These are phyloP conservation scores for Coprinopsis strossmayeri DNA, from an alignment of 768 basidiomycete species.

Conservation along the genomic window DNA sequence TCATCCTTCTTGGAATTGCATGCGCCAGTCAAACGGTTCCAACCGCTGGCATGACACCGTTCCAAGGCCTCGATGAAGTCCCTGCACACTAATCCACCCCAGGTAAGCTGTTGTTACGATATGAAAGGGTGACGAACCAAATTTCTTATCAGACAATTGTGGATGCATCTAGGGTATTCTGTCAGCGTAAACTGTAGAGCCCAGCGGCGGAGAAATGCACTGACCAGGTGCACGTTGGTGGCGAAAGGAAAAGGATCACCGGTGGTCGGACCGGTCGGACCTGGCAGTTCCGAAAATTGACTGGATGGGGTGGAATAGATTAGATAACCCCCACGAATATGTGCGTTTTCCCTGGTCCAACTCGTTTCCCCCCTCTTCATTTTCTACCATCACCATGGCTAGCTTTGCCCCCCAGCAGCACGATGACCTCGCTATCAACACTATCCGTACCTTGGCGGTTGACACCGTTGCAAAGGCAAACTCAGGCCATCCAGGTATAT, in stretches of 20 bases:
- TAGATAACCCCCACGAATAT: neutral
- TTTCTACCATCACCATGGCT: slow-evolving; percentile 31
- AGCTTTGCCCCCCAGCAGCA: slow-evolving; percentile 30
- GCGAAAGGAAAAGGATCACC: too few relatives aligned
- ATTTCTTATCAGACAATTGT: slow-evolving; percentile 61
- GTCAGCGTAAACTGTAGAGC: slow-evolving; percentile 3
- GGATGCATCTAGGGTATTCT: slow-evolving; percentile 47
- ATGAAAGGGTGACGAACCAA: slow-evolving; percentile 30
- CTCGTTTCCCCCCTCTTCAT: slow-evolving; percentile 12
- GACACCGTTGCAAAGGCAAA: slow-evolving; percentile 83
- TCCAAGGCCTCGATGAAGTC: slow-evolving; percentile 77
- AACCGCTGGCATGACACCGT: slow-evolving; percentile 55
- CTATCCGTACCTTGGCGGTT: slow-evolving; percentile 71
- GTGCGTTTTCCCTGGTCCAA: slow-evolving; percentile 12
- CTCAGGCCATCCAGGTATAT: slow-evolving; percentile 85
- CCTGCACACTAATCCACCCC: slow-evolving; percentile 45
- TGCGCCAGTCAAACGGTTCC: slow-evolving; percentile 60
- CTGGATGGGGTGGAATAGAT: neutral
- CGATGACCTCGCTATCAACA: slow-evolving; percentile 59
- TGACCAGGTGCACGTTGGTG: too few relatives aligned
- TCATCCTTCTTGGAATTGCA: slow-evolving; percentile 66
- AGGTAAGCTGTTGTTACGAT: slow-evolving; percentile 7
- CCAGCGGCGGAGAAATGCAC: too few relatives aligned
- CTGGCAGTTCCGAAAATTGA: too few relatives aligned
- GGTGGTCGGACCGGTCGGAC: too few relatives aligned